phyloP scores from a whole-genome alignment of 768 basidiomycete genomes.

The Suillus paluster region DNA sequence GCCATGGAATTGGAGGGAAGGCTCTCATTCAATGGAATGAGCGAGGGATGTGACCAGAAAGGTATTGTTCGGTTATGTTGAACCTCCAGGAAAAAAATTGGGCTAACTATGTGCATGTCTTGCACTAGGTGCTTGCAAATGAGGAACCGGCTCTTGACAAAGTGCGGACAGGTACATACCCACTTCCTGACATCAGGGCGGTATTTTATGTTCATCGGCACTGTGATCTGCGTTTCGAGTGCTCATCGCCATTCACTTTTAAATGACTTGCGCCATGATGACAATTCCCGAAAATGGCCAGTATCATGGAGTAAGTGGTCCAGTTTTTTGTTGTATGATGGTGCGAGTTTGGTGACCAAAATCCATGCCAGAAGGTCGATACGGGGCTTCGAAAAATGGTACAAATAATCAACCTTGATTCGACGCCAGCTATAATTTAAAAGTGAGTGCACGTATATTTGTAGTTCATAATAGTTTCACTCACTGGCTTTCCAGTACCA shows the following conservation, averaged over 20 bases:
- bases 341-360: constrained; percentile 34
- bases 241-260: neutral
- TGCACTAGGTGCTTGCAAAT: constrained; percentile 28
- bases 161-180: constrained; percentile 25
- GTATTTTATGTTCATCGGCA: constrained; percentile 18
- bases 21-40: too few relatives aligned
- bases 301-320: constrained; percentile 13
- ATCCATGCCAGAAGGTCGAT: constrained; percentile 38
- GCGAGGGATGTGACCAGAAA: constrained; percentile 12
- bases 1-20: too few relatives aligned
- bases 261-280: too few relatives aligned
- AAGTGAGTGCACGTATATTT: too few relatives aligned
- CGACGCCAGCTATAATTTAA: too few relatives aligned
- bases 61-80: constrained; percentile 15
- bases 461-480: too few relatives aligned
- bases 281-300: too few relatives aligned
- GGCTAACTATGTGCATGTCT: constrained; percentile 16
- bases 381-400: neutral
- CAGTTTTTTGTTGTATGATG: constrained; percentile 10
- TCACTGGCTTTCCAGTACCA: constrained; percentile 10
- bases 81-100: constrained; percentile 25
- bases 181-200: too few relatives aligned
- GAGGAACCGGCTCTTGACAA: constrained; percentile 22
- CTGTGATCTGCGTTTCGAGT: constrained; percentile 8
- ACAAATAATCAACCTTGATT: constrained; percentile 29